Evolutionary conservation across 140 eudicot genomes (phyloP).

Genomic region (Senecio squalidus): DNA sequence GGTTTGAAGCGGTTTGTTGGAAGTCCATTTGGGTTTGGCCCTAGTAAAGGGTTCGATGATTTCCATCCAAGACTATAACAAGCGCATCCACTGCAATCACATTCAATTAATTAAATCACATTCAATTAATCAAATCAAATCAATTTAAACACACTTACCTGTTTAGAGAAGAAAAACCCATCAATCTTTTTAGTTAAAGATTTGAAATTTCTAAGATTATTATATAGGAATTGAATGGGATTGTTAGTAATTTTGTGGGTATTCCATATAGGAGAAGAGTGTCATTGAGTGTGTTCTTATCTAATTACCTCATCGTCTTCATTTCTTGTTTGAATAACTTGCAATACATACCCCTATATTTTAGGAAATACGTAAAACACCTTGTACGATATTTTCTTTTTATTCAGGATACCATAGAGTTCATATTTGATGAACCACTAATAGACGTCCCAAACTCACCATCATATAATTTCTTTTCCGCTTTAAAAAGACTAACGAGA

Average conservation of each 20-base stretch:
- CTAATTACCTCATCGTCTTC: neutral
- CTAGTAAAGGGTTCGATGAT: conserved; percentile 29
- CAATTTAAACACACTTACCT: conserved; percentile 16
- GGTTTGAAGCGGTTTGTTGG: conserved; percentile 2
- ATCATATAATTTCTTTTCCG: no score
- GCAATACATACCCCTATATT: neutral
- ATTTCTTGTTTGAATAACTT: neutral
- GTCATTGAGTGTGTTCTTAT: neutral
- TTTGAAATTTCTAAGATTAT: neutral
- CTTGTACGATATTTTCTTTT: neutral
- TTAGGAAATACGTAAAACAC: neutral
- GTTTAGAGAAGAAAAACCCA: conserved; percentile 37
- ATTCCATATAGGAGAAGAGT: neutral
- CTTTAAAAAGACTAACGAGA: no score
- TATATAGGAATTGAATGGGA: neutral
- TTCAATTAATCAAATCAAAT: neutral
- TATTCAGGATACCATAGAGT: no score
- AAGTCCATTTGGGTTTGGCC: conserved; percentile 18
- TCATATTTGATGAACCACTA: no score
- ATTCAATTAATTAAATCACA: neutral
- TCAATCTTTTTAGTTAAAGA: neutral
- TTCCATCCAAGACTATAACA: conserved; percentile 48
- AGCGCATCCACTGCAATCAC: conserved; percentile 33
- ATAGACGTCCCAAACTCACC: no score
- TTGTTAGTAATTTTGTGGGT: neutral